Percentiles rank a stretch among this genome's conserved stretches.
phyloP scores from a whole-genome alignment of 78 protist species.

The Dictyostelium brefeldianum region DNA sequence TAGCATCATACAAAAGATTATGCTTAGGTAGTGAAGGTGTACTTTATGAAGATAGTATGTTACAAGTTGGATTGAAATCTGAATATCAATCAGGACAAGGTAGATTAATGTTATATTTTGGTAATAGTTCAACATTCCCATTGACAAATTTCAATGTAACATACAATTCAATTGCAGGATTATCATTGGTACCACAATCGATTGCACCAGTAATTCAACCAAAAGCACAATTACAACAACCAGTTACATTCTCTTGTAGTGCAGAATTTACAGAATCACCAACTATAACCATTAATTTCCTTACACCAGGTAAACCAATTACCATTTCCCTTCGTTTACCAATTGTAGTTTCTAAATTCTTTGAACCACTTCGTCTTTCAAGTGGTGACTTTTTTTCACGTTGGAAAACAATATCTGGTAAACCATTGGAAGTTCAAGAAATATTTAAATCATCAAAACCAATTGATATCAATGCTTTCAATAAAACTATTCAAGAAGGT shows the following conservation, averaged over 20 bases:
- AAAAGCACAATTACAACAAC: slow-evolving; percentile 82
- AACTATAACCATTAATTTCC: slow-evolving; percentile 38
- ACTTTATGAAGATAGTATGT: slow-evolving; percentile 79
- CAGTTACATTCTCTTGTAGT: slow-evolving; percentile 44
- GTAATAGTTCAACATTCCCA: slow-evolving; percentile 70
- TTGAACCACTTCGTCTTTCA: slow-evolving; percentile 49
- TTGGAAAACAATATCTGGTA: slow-evolving; percentile 84
- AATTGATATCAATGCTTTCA: slow-evolving; percentile 42
- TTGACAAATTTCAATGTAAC: slow-evolving; percentile 39
- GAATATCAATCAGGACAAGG: slow-evolving; percentile 67
- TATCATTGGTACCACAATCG: slow-evolving; percentile 70
- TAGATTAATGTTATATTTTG: slow-evolving; percentile 79
- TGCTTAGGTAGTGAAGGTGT: slow-evolving; percentile 79
- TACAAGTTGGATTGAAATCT: slow-evolving; percentile 88
- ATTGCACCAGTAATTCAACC: slow-evolving; percentile 80
- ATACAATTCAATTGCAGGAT: neutral
- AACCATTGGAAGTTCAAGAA: slow-evolving; percentile 80
- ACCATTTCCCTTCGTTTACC: slow-evolving; percentile 71
- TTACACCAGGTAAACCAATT: slow-evolving; percentile 70
- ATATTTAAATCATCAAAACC: slow-evolving; percentile 62
- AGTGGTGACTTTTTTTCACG: slow-evolving; percentile 71
- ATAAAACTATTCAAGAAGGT: slow-evolving; percentile 47
- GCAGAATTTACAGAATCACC: slow-evolving; percentile 78
- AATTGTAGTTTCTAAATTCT: slow-evolving; percentile 74
- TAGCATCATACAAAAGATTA: slow-evolving; percentile 36